phyloP scores from a whole-genome alignment of 108 stramenopile species.

The Fragilariopsis cylindrus region DNA sequence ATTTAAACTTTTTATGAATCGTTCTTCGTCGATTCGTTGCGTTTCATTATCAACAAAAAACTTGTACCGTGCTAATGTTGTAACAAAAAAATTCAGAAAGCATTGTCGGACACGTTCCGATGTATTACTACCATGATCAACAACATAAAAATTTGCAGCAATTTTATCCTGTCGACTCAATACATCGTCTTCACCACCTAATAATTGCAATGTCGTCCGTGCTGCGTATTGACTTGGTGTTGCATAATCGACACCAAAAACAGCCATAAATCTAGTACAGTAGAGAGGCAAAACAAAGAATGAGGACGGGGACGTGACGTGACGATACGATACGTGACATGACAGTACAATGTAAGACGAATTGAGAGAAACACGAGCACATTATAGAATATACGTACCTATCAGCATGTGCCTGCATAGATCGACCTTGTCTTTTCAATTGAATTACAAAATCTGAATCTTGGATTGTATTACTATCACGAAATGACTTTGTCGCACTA shows the following conservation, averaged over 20 bases:
- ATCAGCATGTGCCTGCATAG: constrained; percentile 22
- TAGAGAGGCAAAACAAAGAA: background rate
- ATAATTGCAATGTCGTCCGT: background rate
- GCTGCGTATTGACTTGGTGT: background rate
- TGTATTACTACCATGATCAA: constrained; percentile 6
- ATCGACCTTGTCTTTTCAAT: constrained; percentile 27
- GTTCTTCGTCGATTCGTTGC: constrained; percentile 22
- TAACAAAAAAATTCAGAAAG: constrained; percentile 78
- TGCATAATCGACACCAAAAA: constrained; percentile 4
- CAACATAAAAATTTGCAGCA: constrained; percentile 13
- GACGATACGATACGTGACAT: too few species aligned
- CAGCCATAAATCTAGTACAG: background rate
- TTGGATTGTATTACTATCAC: background rate
- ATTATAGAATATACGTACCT: background rate
- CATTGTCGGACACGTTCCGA: constrained; percentile 44
- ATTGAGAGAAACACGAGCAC: too few species aligned
- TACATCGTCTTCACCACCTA: constrained; percentile 14
- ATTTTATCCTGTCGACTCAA: constrained; percentile 21
- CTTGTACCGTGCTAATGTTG: constrained; percentile 59
- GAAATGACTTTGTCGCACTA: background rate
- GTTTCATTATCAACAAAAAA: constrained; percentile 39
- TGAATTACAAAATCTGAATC: constrained; percentile 7
- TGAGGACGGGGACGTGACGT: background rate
- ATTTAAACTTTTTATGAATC: background rate
- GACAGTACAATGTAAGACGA: too few species aligned